Conservation (phyloP, 2,329 filamentous ascomycete species). For the Colletotrichum graminicola region DNA sequence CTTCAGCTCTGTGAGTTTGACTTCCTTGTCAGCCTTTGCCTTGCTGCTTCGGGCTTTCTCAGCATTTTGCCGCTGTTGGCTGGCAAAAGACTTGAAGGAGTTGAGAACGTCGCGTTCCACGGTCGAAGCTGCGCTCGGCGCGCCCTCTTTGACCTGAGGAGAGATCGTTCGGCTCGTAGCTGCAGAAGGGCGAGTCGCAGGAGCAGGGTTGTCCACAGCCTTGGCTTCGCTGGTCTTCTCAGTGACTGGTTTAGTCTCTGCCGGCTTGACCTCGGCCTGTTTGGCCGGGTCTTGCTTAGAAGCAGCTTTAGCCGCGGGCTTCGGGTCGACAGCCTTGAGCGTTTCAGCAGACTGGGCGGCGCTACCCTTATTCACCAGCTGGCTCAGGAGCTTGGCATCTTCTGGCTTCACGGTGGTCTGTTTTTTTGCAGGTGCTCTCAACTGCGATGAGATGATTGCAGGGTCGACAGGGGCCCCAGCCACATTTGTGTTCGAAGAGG, state of each 20-base stretch:
- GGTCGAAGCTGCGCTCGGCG: slow-evolving; percentile 69
- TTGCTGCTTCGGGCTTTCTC: slow-evolving; percentile 70
- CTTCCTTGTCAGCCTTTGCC: slow-evolving; percentile 82
- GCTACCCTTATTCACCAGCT: slow-evolving; percentile 25
- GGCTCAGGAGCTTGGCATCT: slow-evolving; percentile 36
- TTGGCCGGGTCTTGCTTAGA: slow-evolving; percentile 33
- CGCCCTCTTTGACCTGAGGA: slow-evolving; percentile 54
- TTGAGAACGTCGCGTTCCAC: slow-evolving; percentile 73
- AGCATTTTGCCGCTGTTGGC: slow-evolving; percentile 65
- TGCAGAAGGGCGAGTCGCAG: slow-evolving; percentile 52
- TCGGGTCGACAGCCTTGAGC: slow-evolving; percentile 27
- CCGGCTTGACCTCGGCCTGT: slow-evolving; percentile 11
- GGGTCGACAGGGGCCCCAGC: slow-evolving; percentile 85
- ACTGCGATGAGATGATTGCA: slow-evolving; percentile 89
- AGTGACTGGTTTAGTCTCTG: slow-evolving; percentile 30
- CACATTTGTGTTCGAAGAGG: slow-evolving; percentile 78
- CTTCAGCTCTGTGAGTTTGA: slow-evolving; percentile 93
- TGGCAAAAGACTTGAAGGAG: slow-evolving; percentile 74
- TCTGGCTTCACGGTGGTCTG: slow-evolving; percentile 53
- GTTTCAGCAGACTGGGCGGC: slow-evolving; percentile 24
- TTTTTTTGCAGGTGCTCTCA: slow-evolving; percentile 65
- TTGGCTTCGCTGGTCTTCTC: slow-evolving; percentile 23
- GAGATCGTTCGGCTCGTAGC: slow-evolving; percentile 57
- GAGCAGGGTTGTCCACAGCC: slow-evolving; percentile 40
- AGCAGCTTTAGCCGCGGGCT: slow-evolving; percentile 23